Base-by-base conservation (phyloP, 176 grass and related monocot species). In the Phyllostachys edulis region DNA sequence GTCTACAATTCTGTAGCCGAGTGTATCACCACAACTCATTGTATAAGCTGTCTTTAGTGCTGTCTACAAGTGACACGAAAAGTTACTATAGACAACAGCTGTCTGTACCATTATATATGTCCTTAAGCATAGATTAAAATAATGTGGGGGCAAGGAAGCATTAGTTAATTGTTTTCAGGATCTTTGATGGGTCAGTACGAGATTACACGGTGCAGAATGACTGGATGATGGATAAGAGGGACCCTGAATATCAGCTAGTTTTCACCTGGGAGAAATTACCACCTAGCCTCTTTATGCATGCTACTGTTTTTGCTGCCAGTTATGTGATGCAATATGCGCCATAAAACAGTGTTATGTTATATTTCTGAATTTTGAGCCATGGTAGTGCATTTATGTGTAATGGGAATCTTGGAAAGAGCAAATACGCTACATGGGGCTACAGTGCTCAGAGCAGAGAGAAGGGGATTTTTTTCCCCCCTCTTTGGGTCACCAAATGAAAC, bases 231-330 rank as follows among this genome's bases (percentile, higher is more conserved):
- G 57, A 14, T 6, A 20, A n/a, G 8, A 0, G n/a, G 32, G 46
- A 6, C 29, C 49, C 13, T 9, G 1, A 4, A 11, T 62, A 49
- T 66, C 44, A 66, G 45, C 13, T 67, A 64, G 38, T 75, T 54
- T 67, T 54, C 78, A 68, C 63, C 78, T 39, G 70, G 24, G 34
- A 57, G 37, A 71, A 73, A 21, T 79, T 72, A 80, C 54, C 67
- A 12, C 12, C 10, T 3, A 16, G 34, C n/a, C 67, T 55, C 41
- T 55, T n/a, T 16, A 51, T 86, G 75, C 76, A 86, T 86, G 84
- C 67, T 63, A 80, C 84, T 86, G 85, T 82, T 82, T 20, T 29
- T 10, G 85, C 21, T 15, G 46, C 7, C 84, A 32, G 60, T 37
- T 34, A 20, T 66, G 29, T 15, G 78, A 69, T 52, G 66, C 20